phyloP scores from a whole-genome alignment of 2,329 filamentous ascomycete genomes.

The Cladorrhinum sp. region DNA sequence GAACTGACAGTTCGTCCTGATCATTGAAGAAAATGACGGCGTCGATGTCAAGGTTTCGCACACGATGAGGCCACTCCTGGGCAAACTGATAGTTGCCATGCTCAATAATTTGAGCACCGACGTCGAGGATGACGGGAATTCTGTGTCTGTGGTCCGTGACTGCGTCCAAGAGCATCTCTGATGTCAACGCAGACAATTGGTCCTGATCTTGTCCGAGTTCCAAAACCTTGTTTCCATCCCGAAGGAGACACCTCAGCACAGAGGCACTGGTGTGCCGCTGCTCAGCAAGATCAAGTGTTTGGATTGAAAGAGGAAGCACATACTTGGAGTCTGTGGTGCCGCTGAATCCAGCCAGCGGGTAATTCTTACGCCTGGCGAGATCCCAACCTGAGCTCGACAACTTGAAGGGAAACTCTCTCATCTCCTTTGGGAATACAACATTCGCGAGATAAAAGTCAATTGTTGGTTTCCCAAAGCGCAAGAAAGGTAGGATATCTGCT shows the following conservation, averaged over 20 bases:
- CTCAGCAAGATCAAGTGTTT: slow-evolving; percentile 55
- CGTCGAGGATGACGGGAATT: slow-evolving; percentile 60
- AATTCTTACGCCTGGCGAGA: slow-evolving; percentile 33
- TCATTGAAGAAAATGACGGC: slow-evolving; percentile 54
- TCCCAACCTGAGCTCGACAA: slow-evolving; percentile 67
- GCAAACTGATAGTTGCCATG: slow-evolving; percentile 55
- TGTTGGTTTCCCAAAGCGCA: slow-evolving; percentile 50
- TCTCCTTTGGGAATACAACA: slow-evolving; percentile 63
- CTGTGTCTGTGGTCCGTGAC: slow-evolving; percentile 38
- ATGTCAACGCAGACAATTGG: slow-evolving; percentile 41
- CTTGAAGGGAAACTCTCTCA: slow-evolving; percentile 62
- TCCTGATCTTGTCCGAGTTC: slow-evolving; percentile 36
- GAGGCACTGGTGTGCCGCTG: slow-evolving; percentile 61
- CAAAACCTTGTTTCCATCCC: slow-evolving; percentile 50
- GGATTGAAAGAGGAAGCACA: slow-evolving; percentile 58
- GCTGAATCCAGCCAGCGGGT: slow-evolving; percentile 64
- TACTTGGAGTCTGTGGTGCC: slow-evolving; percentile 65
- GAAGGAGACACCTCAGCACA: slow-evolving; percentile 56
- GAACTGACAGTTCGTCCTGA: slow-evolving; percentile 44
- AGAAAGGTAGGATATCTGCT: slow-evolving; percentile 47
- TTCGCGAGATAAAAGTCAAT: slow-evolving; percentile 61
- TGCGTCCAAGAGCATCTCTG: slow-evolving; percentile 44
- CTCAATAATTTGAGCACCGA: slow-evolving; percentile 59
- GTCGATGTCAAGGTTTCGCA: slow-evolving; percentile 31
- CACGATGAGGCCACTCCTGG: slow-evolving; percentile 44